phyloP scores from a whole-genome alignment of 352 stramenopile genomes.

The Phytophthora syringae region DNA sequence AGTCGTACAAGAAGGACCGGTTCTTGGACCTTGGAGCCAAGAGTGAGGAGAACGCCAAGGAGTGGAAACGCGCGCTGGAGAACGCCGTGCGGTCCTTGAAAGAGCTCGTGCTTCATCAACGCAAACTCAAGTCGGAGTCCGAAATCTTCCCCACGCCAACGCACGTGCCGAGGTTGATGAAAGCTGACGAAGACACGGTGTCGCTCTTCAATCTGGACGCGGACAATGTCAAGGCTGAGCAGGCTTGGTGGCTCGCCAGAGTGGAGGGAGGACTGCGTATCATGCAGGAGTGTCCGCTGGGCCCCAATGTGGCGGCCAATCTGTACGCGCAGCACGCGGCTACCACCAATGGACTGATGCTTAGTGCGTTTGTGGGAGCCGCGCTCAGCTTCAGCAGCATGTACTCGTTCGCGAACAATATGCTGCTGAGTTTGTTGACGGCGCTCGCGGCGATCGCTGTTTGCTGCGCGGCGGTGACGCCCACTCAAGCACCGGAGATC shows the following conservation, averaged over 20 bases:
- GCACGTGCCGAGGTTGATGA: constrained; percentile 71
- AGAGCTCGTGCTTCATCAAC: constrained; percentile 76
- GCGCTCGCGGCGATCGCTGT: constrained; percentile 69
- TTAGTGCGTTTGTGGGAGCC: constrained; percentile 65
- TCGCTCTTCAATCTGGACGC: constrained; percentile 89
- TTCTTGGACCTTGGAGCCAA: constrained; percentile 89
- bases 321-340: constrained; percentile 82
- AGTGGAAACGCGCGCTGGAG: constrained; percentile 85
- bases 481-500: constrained; percentile 79
- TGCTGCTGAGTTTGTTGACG: constrained; percentile 80
- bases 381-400: constrained; percentile 87
- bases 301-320: constrained; percentile 79
- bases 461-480: constrained; percentile 76
- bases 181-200: constrained; percentile 84
- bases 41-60: constrained; percentile 79
- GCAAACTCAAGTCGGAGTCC: constrained; percentile 78
- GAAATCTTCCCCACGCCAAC: constrained; percentile 74
- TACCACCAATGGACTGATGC: constrained; percentile 79
- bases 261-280: constrained; percentile 83
- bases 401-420: constrained; percentile 86
- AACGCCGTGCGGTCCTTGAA: constrained; percentile 78
- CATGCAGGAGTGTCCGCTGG: constrained; percentile 88
- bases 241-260: constrained; percentile 86
- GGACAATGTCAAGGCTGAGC: constrained; percentile 83
- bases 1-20: constrained; percentile 90